Base-by-base conservation (phyloP, 805 yeast genomes). In the Cyberlindnera americana region DNA sequence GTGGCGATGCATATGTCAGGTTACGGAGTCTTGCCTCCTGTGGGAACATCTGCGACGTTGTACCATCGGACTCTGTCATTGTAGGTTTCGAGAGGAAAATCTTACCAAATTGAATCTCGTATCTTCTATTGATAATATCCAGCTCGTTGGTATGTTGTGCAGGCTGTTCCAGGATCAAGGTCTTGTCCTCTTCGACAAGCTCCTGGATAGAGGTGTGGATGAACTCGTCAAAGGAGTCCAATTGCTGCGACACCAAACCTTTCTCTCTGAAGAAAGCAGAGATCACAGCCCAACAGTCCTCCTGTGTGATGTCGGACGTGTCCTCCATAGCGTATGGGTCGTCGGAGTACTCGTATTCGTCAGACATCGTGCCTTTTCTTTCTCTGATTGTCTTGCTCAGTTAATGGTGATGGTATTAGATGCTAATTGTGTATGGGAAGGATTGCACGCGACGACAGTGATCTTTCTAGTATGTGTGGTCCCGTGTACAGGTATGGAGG, bases 1-100 rank as follows among this genome's bases (percentile, higher is more conserved):
- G 73, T 27, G 98, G 97, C 23, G 97, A 87, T 5, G 97, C 87
- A 62, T 93, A 93, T 0, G 99, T 93, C 67, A 93, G 73, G 62
- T 93, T 93, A 67, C 99, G 81, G 49, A 93, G 73, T 56, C 99
- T 78, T 7, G 99, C 98, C 64, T 93, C 99, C 66, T 95, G 99
- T 10, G 99, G 99, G 60, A 86, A 86, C 81, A 93, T 80, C 12
- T 95, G 95, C 57, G 89, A 91, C n/a, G 98, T 91, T n/a, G 95
- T 89, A 70, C 99, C 99, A 68, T 93, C 99, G 14, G 98, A 96
- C 69, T 93, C 99, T 16, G 98, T 95, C 77, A 93, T 95, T 35
- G 96, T 88, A 33, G 99, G 99, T 57, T 90, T 85, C 19, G 98
- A 89, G 52, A 93, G 80, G 65, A 85, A 93, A 56, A 95, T 93